Evolutionary conservation across 2,329 filamentous ascomycete genomes (phyloP), one percentile per base, ranked within the genome.

Genomic region (Aphanoascus verrucosus): DNA sequence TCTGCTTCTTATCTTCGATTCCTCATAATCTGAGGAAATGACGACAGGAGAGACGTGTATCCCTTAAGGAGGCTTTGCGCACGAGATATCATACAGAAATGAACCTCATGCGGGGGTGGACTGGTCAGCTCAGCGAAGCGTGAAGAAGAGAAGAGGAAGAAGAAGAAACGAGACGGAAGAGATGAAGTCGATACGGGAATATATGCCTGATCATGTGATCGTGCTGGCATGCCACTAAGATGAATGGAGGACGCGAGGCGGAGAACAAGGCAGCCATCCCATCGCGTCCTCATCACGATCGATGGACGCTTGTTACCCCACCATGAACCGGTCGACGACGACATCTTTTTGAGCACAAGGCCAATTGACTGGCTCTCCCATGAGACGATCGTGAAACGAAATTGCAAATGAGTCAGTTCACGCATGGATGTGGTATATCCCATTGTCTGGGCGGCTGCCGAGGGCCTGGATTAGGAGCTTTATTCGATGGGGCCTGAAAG

Each of bases 101-200:
- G 52, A 61, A 58, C 58, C 63, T 61, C 59, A 59, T 60, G 56
- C 58, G 60, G 64, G 23, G 59, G 58, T 58, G 57, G 35, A 60
- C 59, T 65, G 66, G 68, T 67, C 68, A 63, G 69, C 69, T 70
- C 70, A 64, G 59, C 63, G 67, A 66, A 69, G 67, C 70, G 69
- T 69, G 72, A 72, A 68, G 69, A 70, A 65, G 70, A 67, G 69
- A 71, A 67, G 71, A 64, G 64, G 60, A 64, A 61, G 63, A 58
- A 65, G 63, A 64, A 62, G 60, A 61, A 58, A 60, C 61, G 67
- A 56, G 57, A 56, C 54, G 57, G 63, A 58, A 68, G 67, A 64
- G 60, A 62, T 57, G 64, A 71, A 71, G 71, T 72, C 70, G 72
- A 68, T 70, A 66, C 57, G 51, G 46, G 56, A 50, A 50, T 52